Evolutionary conservation across 495 filamentous ascomycete species (phyloP).

Genomic region (Neurospora sp.): DNA sequence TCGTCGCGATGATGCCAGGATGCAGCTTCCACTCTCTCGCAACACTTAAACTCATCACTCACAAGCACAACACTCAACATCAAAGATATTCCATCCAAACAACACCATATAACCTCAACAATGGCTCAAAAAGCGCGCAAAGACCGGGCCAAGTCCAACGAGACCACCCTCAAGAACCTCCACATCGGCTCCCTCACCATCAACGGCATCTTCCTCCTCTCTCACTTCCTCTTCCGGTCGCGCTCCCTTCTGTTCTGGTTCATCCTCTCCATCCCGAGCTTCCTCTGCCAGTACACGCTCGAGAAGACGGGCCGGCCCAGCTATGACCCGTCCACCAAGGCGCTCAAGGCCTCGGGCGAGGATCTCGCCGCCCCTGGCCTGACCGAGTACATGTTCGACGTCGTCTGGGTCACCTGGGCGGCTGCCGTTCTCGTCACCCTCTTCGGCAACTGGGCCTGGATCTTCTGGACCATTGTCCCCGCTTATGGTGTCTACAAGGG

Average conservation of each 20-base stretch:
- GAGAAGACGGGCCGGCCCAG: conserved; percentile 73
- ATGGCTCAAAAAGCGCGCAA: conserved; percentile 91
- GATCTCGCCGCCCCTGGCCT: conserved; percentile 81
- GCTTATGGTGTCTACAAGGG: conserved; percentile 59
- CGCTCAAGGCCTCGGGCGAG: conserved; percentile 67
- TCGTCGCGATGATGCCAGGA: too few relatives aligned
- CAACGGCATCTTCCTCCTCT: conserved; percentile 63
- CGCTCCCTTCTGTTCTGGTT: conserved; percentile 61
- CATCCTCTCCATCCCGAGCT: conserved; percentile 59
- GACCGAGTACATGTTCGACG: conserved; percentile 97
- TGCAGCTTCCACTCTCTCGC: too few relatives aligned
- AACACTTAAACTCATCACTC: too few relatives aligned
- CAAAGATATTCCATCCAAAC: too few relatives aligned
- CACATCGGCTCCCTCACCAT: conserved; percentile 61
- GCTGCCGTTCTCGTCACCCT: conserved; percentile 53
- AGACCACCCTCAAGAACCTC: conserved; percentile 60
- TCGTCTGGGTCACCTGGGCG: conserved; percentile 83
- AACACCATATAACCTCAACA: neutral
- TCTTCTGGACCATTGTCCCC: conserved; percentile 61
- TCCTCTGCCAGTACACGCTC: conserved; percentile 71
- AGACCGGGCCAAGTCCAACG: conserved; percentile 75
- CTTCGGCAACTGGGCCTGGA: conserved; percentile 70
- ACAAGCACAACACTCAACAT: too few relatives aligned
- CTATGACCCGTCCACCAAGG: conserved; percentile 51
- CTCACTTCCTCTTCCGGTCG: conserved; percentile 57